Percentiles rank a stretch among this genome's conserved stretches.
These are phyloP conservation scores for Colletotrichum incanum DNA, from an alignment of 2,329 filamentous ascomycete genomes.

Conservation along the genomic window DNA sequence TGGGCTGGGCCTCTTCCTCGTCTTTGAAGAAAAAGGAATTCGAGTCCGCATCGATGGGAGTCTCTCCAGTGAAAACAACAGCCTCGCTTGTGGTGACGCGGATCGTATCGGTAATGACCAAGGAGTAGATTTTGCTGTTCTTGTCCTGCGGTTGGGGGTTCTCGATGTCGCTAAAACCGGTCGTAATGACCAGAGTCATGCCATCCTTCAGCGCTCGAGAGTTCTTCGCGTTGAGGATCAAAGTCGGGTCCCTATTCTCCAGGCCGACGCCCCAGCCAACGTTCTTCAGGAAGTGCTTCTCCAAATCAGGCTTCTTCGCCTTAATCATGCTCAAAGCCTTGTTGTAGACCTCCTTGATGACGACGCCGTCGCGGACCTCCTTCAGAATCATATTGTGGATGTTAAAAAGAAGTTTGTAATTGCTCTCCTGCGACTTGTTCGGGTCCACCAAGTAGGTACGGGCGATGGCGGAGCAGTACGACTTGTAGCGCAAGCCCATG, in stretches of 20 bases:
- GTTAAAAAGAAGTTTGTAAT: slow-evolving; percentile 89
- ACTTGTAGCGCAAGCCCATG: slow-evolving; percentile 94
- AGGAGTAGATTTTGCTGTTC: slow-evolving; percentile 88
- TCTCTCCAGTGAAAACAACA: slow-evolving; percentile 94
- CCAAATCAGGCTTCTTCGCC: slow-evolving; percentile 93
- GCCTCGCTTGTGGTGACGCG: slow-evolving; percentile 86
- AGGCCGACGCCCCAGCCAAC: slow-evolving; percentile 94
- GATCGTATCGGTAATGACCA: slow-evolving; percentile 93
- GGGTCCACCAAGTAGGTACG: slow-evolving; percentile 97
- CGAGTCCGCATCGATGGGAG: slow-evolving; percentile 90
- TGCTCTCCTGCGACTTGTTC: slow-evolving; percentile 94
- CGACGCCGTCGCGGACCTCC: slow-evolving; percentile 88
- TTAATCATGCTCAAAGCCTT: slow-evolving; percentile 87
- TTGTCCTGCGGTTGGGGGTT: slow-evolving; percentile 92
- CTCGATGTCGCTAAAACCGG: slow-evolving; percentile 90
- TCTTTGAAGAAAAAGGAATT: slow-evolving; percentile 99
- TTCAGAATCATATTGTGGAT: slow-evolving; percentile 94
- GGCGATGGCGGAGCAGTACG: slow-evolving; percentile 92
- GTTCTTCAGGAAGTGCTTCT: slow-evolving; percentile 94
- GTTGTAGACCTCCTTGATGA: slow-evolving; percentile 90
- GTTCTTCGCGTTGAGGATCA: slow-evolving; percentile 91
- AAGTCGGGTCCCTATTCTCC: slow-evolving; percentile 87
- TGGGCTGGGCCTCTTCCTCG: slow-evolving; percentile 87
- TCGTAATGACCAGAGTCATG: slow-evolving; percentile 95
- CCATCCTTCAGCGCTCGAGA: slow-evolving; percentile 88